Base-by-base conservation (phyloP, 2,329 filamentous ascomycete species). In the Pseudopyrenochaeta lycopersici region DNA sequence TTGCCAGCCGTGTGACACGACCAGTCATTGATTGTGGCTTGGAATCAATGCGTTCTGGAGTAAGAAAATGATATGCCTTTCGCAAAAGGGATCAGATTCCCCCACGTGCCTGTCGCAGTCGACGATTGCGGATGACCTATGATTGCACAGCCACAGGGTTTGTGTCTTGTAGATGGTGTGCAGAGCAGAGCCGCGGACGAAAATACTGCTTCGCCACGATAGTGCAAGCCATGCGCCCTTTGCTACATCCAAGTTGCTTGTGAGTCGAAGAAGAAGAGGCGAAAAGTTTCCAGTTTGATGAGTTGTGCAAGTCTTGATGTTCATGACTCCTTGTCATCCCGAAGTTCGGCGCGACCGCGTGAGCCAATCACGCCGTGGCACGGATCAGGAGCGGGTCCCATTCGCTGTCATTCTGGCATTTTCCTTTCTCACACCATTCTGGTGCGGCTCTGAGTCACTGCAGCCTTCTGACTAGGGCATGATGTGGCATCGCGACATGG, bases 391-490 rank as follows among this genome's bases (percentile, higher is more conserved):
- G 51, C 45, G 54, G 54, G 55, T 59, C 56, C 46, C 39, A 58
- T 64, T 57, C 49, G 60, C 53, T 63, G 58, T 58, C 60, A 52
- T 14, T 56, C 47, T 40, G 49, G 43, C 58, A 55, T 59, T 52
- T 55, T 60, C 56, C 56, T 42, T 43, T 44, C 64, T 63, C 62
- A 68, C 60, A 60, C 68, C 63, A 71, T 9, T 9, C 23, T 62
- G 21, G 52, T 62, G 61, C 60, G 64, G 63, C 62, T 71, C 65
- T 74, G 71, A 74, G 66, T 74, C 71, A 74, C 70, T 67, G 58
- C 56, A 62, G 68, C 60, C 70, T 70, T 63, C 56, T 68, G 64
- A 72, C 64, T 64, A 63, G 51, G 52, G 48, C 56, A 56, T 63
- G 63, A 64, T 63, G 54, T 64, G 63, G 58, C 52, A 57, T 60